Conservation (phyloP, 306 rosid species). For the Rosa chinensis region DNA sequence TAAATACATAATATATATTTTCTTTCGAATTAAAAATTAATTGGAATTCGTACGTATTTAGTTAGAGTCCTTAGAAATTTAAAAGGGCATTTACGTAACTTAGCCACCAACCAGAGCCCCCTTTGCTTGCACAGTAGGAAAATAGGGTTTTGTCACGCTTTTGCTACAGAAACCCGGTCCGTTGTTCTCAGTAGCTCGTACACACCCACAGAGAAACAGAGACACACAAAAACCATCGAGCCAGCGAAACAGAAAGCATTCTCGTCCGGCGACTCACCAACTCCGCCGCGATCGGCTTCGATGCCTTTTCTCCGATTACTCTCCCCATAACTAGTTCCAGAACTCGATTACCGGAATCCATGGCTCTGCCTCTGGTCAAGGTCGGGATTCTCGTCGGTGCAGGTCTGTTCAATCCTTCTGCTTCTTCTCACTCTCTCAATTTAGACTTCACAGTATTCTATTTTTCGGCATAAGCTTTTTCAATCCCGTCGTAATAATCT, state of each 20-base stretch:
- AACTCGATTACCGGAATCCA: slow-evolving; percentile 26
- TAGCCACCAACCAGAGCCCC: neutral
- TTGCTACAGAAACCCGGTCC: too few species aligned
- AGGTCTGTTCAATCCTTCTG: slow-evolving; percentile 45
- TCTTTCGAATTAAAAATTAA: too few species aligned
- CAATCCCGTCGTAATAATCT: neutral
- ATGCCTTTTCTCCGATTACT: neutral
- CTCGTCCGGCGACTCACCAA: too few species aligned
- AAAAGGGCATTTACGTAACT: neutral
- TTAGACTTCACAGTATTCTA: neutral
- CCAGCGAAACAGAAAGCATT: too few species aligned
- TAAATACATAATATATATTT: too few species aligned
- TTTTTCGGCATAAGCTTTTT: neutral
- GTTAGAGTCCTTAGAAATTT: too few species aligned
- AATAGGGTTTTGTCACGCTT: neutral
- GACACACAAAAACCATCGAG: too few species aligned
- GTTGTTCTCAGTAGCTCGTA: too few species aligned
- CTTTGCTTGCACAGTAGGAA: slow-evolving; percentile 2
- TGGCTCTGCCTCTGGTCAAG: slow-evolving; percentile 83
- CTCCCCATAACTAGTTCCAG: neutral
- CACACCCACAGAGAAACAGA: too few species aligned
- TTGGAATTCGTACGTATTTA: neutral
- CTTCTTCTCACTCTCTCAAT: neutral
- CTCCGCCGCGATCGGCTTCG: too few species aligned
- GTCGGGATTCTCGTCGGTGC: slow-evolving; percentile 86